Evolutionary conservation across 2,329 filamentous ascomycete genomes (phyloP).

Genomic region (Ophiosphaerella herpotricha): DNA sequence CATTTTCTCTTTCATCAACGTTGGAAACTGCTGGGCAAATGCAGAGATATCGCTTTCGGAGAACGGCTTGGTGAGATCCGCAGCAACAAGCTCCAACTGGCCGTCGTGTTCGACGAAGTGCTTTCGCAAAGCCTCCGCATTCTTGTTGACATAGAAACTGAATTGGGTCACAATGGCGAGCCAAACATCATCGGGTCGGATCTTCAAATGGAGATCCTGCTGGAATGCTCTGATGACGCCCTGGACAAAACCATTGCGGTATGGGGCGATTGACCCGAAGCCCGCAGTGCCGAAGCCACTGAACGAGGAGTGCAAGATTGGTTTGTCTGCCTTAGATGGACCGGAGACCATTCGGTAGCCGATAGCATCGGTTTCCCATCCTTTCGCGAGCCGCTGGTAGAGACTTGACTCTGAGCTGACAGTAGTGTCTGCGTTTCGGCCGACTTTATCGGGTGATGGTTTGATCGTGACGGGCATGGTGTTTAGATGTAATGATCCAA

Average conservation of each 20-base stretch:
- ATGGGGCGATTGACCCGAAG: not conserved
- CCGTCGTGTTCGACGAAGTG: slow-evolving; percentile 40
- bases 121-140: slow-evolving; percentile 15
- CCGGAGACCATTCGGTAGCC: too few species aligned
- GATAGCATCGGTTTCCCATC: not conserved
- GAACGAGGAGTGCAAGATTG: slow-evolving; percentile 1
- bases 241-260: slow-evolving; percentile 14
- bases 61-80: not conserved
- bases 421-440: not conserved
- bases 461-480: slow-evolving; percentile 1
- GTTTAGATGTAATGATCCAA: too few species aligned
- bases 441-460: not conserved
- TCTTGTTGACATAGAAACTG: slow-evolving; percentile 21
- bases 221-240: slow-evolving; percentile 7
- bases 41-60: slow-evolving; percentile 13
- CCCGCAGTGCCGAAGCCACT: not conserved
- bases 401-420: not conserved
- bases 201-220: slow-evolving; percentile 18
- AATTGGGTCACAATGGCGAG: slow-evolving; percentile 23
- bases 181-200: slow-evolving; percentile 31
- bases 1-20: slow-evolving; percentile 49
- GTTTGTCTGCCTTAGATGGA: not conserved
- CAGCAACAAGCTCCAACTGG: slow-evolving; percentile 6
- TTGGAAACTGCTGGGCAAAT: slow-evolving; percentile 46
- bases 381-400: not conserved